These are phyloP conservation scores for Colletotrichum phormii DNA, from an alignment of 2,329 filamentous ascomycete species.

Conservation along the genomic window DNA sequence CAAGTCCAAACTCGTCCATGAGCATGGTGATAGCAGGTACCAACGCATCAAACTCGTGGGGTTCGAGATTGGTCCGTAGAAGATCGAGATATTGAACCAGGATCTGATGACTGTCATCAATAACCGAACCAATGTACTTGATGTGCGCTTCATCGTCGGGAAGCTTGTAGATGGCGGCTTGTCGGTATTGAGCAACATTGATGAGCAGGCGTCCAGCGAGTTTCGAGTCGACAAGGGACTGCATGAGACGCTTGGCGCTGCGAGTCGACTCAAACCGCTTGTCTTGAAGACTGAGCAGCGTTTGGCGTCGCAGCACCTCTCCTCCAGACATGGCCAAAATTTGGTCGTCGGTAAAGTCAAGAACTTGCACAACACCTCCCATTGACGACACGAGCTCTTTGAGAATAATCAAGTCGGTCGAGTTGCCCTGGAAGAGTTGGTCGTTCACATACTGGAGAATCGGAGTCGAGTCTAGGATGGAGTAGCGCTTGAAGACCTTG, in stretches of 20 bases:
- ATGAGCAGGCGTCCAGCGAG: slow-evolving; percentile 88
- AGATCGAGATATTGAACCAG: slow-evolving; percentile 91
- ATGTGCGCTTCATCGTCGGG: slow-evolving; percentile 81
- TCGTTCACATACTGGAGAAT: slow-evolving; percentile 90
- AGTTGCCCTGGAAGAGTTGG: slow-evolving; percentile 84
- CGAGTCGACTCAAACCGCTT: slow-evolving; percentile 80
- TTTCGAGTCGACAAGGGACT: slow-evolving; percentile 80
- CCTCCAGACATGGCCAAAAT: slow-evolving; percentile 90
- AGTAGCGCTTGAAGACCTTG: slow-evolving; percentile 88
- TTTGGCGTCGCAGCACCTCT: slow-evolving; percentile 81
- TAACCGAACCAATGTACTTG: slow-evolving; percentile 87
- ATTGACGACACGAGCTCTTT: slow-evolving; percentile 92
- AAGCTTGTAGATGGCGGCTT: slow-evolving; percentile 83
- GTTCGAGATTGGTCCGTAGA: slow-evolving; percentile 81
- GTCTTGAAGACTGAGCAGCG: slow-evolving; percentile 83
- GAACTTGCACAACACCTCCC: slow-evolving; percentile 90
- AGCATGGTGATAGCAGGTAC: slow-evolving; percentile 82
- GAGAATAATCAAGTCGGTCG: slow-evolving; percentile 90
- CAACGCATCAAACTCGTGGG: slow-evolving; percentile 80
- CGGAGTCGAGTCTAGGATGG: slow-evolving; percentile 84
- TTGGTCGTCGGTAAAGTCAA: slow-evolving; percentile 89
- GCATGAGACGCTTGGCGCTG: slow-evolving; percentile 84
- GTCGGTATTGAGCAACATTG: slow-evolving; percentile 88
- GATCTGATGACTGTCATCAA: slow-evolving; percentile 90
- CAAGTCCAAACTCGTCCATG: slow-evolving; percentile 82